Conservation (phyloP, 805 yeast species). For the Kockiozyma suomiensis region DNA sequence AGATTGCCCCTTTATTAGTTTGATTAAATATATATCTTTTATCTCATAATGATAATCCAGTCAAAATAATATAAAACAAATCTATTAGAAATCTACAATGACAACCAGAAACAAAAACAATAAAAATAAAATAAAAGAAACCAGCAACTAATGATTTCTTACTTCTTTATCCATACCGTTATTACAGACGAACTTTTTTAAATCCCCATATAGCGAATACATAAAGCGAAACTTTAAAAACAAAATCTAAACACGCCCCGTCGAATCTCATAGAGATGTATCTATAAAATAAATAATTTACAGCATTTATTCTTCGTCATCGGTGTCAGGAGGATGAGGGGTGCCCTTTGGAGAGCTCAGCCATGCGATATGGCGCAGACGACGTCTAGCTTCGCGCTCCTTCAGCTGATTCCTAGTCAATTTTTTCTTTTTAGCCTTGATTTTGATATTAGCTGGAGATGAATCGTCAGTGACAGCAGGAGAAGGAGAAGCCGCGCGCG, state of each 20-base stretch:
- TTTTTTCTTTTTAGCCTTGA: constrained; percentile 91
- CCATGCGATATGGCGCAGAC: constrained; percentile 94
- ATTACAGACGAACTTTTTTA: not conserved
- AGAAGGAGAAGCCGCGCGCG: constrained; percentile 34
- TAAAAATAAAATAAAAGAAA: not conserved
- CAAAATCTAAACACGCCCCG: too few relatives aligned
- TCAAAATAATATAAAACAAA: not conserved
- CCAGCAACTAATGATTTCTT: not conserved
- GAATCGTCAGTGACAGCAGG: constrained; percentile 60
- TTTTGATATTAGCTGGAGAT: constrained; percentile 95
- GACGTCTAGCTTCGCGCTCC: constrained; percentile 86
- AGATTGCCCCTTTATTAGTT: not conserved
- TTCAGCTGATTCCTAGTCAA: constrained; percentile 96
- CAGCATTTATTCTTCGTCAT: constrained; percentile 61
- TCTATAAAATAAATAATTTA: not conserved
- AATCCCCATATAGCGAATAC: too few relatives aligned
- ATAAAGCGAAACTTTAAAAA: too few relatives aligned
- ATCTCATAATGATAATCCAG: not conserved
- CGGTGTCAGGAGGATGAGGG: constrained; percentile 91
- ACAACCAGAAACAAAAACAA: not conserved
- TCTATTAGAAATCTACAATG: not conserved
- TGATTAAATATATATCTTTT: not conserved
- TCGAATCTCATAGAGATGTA: not conserved
- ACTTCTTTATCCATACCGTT: not conserved
- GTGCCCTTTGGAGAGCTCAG: constrained; percentile 96